A percentile compares a stretch with the other conserved stretches of the same genome.
These are phyloP conservation scores for Mycena amicta DNA, from an alignment of 768 basidiomycete species.

Conservation along the genomic window DNA sequence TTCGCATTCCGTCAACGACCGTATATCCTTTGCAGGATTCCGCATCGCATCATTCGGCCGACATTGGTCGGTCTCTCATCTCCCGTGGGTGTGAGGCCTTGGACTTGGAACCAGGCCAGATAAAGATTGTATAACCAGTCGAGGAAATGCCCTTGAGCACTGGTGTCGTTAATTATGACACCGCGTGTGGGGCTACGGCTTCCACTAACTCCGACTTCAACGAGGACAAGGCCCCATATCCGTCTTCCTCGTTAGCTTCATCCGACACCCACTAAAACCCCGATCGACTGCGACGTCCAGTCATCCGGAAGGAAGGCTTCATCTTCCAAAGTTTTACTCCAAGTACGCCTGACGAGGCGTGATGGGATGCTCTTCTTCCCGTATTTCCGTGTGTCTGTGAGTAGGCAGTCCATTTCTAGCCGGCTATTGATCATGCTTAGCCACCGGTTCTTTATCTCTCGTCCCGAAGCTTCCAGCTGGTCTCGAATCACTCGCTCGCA, in stretches of 20 bases:
- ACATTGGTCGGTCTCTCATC: too few species aligned
- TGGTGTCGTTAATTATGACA: too few species aligned
- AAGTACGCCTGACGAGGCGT: neutral
- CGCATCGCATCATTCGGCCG: too few species aligned
- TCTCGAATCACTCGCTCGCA: conserved; percentile 6
- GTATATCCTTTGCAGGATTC: too few species aligned
- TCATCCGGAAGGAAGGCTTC: neutral
- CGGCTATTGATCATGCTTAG: neutral
- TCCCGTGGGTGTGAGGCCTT: too few species aligned
- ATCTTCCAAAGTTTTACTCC: neutral
- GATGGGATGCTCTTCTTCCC: neutral
- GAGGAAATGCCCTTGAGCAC: too few species aligned
- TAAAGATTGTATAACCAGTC: too few species aligned
- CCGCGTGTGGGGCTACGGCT: too few species aligned
- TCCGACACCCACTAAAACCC: neutral
- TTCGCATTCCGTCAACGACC: too few species aligned
- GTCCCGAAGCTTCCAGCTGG: neutral
- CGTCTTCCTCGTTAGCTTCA: neutral
- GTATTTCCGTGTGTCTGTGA: neutral
- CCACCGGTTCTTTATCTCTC: conserved; percentile 7
- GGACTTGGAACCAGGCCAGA: too few species aligned
- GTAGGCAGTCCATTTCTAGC: neutral
- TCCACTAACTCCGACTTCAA: too few species aligned
- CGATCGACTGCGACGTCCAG: neutral
- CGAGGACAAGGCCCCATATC: too few species aligned